Percentiles rank a stretch among this genome's conserved stretches.
These are phyloP conservation scores for Trichophyton simii DNA, from an alignment of 2,329 filamentous ascomycete species.

Conservation along the genomic window DNA sequence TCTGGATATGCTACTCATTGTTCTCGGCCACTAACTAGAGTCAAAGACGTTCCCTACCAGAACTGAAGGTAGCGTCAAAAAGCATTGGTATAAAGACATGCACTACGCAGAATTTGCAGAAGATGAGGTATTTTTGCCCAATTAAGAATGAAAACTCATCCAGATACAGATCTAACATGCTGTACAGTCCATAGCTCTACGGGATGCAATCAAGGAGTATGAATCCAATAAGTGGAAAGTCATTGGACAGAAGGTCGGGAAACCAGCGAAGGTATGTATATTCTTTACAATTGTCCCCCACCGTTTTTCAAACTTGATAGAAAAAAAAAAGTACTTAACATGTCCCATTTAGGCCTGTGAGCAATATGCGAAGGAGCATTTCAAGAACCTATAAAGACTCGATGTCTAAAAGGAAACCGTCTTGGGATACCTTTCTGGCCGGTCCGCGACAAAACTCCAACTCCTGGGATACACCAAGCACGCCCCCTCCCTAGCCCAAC, in stretches of 20 bases:
- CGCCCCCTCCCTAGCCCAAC: not conserved
- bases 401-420: not conserved
- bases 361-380: slow-evolving; percentile 95
- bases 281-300: not conserved
- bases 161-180: slow-evolving; percentile 4
- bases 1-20: not conserved
- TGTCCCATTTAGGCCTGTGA: slow-evolving; percentile 53
- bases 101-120: slow-evolving; percentile 98
- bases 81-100: slow-evolving; percentile 99
- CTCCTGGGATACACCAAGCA: not conserved
- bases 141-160: slow-evolving; percentile 14
- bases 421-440: slow-evolving; percentile 5
- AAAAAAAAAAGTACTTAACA: slow-evolving; percentile 15
- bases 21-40: not conserved
- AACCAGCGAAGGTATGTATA: slow-evolving; percentile 71
- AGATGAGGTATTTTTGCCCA: slow-evolving; percentile 57
- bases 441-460: not conserved
- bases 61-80: slow-evolving; percentile 97
- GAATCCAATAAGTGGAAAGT: slow-evolving; percentile 98
- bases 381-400: slow-evolving; percentile 36
- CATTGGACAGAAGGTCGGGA: slow-evolving; percentile 92
- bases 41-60: slow-evolving; percentile 72
- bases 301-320: slow-evolving; percentile 5
- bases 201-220: slow-evolving; percentile 96
- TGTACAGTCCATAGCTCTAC: slow-evolving; percentile 41